Evolutionary conservation across 495 filamentous ascomycete genomes (phyloP).

Genomic region (Neurospora sp.): DNA sequence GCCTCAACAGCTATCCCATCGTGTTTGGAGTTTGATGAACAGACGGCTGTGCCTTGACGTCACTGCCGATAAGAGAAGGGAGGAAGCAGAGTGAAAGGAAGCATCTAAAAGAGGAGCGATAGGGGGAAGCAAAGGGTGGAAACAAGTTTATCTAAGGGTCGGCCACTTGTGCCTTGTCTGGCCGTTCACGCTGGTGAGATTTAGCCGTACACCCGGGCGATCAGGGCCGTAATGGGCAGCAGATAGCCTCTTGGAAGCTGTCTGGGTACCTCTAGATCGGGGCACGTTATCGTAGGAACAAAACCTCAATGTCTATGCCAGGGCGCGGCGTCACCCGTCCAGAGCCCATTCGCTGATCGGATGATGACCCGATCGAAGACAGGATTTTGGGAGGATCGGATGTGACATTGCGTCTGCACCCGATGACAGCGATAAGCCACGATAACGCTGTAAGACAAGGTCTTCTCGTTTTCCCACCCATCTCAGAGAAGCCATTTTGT

Average conservation of each 20-base stretch:
- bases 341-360: slow-evolving; percentile 2
- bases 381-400: slow-evolving; percentile 3
- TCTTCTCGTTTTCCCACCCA: neutral
- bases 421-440: neutral
- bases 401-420: slow-evolving; percentile 4
- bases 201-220: slow-evolving; percentile 14
- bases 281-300: neutral
- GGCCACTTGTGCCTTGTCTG: slow-evolving; percentile 17
- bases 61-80: neutral
- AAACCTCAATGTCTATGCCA: neutral
- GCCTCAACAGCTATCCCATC: slow-evolving; percentile 1
- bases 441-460: neutral
- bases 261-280: neutral
- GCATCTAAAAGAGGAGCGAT: neutral
- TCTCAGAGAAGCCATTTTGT: neutral
- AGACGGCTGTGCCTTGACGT: slow-evolving; percentile 1
- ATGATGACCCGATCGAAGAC: slow-evolving; percentile 2
- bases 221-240: neutral
- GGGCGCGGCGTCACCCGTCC: neutral
- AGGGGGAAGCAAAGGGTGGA: neutral
- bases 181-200: slow-evolving; percentile 11
- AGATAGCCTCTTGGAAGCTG: slow-evolving; percentile 1
- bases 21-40: neutral
- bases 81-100: neutral
- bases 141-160: slow-evolving; percentile 8